Percentiles rank a stretch among this genome's conserved stretches.
These are phyloP conservation scores for Pichia sp. DNA, from an alignment of 1,139 yeast genomes.

Conservation along the genomic window DNA sequence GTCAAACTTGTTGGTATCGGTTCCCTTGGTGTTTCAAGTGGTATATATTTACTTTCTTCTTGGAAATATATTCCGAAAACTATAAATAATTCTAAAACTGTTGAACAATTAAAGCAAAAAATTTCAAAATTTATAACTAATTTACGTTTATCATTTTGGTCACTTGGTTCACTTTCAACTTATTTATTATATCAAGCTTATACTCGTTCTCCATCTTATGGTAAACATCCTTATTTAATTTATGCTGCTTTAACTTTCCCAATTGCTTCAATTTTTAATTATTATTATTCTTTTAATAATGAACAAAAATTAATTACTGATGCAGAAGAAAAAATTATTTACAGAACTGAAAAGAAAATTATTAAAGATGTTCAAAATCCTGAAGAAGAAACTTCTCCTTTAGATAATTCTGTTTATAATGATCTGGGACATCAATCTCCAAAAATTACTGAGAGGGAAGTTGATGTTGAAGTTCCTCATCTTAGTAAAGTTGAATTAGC, in stretches of 20 bases:
- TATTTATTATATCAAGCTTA: constrained; percentile 40
- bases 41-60: constrained; percentile 37
- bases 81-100: constrained; percentile 2
- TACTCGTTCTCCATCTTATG: constrained; percentile 36
- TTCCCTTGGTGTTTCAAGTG: constrained; percentile 45
- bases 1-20: constrained; percentile 47
- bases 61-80: constrained; percentile 33
- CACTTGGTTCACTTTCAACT: constrained; percentile 37
- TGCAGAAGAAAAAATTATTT: constrained; percentile 14
- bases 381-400: constrained; percentile 33
- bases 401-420: constrained; percentile 49
- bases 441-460: constrained; percentile 22
- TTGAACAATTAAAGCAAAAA: constrained; percentile 8
- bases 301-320: constrained; percentile 24
- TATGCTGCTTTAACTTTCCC: constrained; percentile 52
- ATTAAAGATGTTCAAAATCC: constrained; percentile 16
- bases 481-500: constrained; percentile 19
- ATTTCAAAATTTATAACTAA: constrained; percentile 25
- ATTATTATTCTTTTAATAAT: constrained; percentile 21
- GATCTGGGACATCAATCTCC: constrained; percentile 33
- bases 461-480: constrained; percentile 35
- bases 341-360: constrained; percentile 21
- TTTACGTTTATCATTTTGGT: constrained; percentile 31
- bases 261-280: constrained; percentile 30
- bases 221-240: constrained; percentile 50